Base-by-base conservation (phyloP, 148 eudicot genomes). In the Vaccinium darrowii region DNA sequence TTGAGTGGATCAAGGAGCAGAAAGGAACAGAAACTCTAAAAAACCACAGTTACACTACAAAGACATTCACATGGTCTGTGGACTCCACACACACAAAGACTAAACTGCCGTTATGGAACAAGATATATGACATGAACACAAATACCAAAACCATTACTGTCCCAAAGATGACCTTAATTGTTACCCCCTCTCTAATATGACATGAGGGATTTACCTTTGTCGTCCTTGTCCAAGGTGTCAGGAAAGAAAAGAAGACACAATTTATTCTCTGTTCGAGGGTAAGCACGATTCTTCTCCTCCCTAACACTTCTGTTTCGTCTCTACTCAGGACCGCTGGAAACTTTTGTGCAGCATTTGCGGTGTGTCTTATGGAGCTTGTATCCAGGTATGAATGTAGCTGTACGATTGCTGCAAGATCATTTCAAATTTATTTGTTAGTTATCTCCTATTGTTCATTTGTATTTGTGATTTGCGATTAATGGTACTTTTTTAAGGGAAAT, bases 331-430 rank as follows among this genome's bases (percentile, higher is more conserved):
- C 81, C 98, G 99, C 51, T 97, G 99, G 99, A 97, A 93, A 90
- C 96, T 97, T 75, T 82, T 93, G 75, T 97, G 99, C 81, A 94
- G 98, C 94, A 94, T 97, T 82, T 97, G 99, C 83, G 91, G 91
- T 87, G 94, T 94, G 86, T 81, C 99, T 43, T 94, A 93, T 92
- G 99, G 99, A 85, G 99, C 99, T 60, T 97, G 99, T 82, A 97
- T 97, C 79, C 99, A 97, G 99, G 98, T 93, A 84, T 85, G 50
- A 78, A 74, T 79, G 62, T 83, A 81, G 14, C 80, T 83, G 58
- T 79, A 80, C 43, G n/a, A 36, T 36, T 36, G 56, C 80, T 15
- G 16, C 47, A 14, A 71, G n/a, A 33, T 12, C 49, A 62, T 85
- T 54, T 57, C 52, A 15, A 65, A 27, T 67, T 11, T 23, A 8